Evolutionary conservation across 768 basidiomycete genomes (phyloP).

Genomic region (Psilocybe cubensis): DNA sequence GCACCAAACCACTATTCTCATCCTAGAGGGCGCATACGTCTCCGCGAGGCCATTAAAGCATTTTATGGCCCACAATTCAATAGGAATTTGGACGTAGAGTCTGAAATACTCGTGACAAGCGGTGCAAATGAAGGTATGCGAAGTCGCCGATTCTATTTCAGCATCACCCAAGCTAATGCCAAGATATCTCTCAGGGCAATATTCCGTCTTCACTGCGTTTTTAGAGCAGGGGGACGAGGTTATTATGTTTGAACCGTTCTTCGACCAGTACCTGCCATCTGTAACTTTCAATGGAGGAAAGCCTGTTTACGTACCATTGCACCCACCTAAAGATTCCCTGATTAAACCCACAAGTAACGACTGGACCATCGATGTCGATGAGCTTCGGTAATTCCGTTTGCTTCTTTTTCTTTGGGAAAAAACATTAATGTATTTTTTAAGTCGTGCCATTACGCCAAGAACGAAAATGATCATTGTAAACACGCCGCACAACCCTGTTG

Average conservation of each 20-base stretch:
- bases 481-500: slow-evolving; percentile 98
- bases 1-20: slow-evolving; percentile 88
- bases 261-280: slow-evolving; percentile 93
- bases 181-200: slow-evolving; percentile 67
- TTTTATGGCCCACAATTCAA: slow-evolving; percentile 75
- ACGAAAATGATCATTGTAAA: slow-evolving; percentile 96
- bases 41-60: slow-evolving; percentile 84
- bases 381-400: slow-evolving; percentile 63
- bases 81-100: slow-evolving; percentile 78
- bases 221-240: slow-evolving; percentile 94
- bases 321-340: slow-evolving; percentile 66
- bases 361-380: slow-evolving; percentile 91
- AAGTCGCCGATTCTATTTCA: background rate
- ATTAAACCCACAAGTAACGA: slow-evolving; percentile 65
- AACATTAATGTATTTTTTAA: slow-evolving; percentile 25
- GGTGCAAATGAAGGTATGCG: slow-evolving; percentile 92
- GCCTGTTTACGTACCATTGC: slow-evolving; percentile 93
- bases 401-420: background rate
- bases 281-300: slow-evolving; percentile 93
- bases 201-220: slow-evolving; percentile 92
- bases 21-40: slow-evolving; percentile 84
- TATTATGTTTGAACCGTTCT: slow-evolving; percentile 98
- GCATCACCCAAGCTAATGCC: slow-evolving; percentile 10
- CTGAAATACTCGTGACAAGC: slow-evolving; percentile 92
- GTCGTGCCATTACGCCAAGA: slow-evolving; percentile 82